These are phyloP conservation scores for Nannizzia gypsea DNA, from an alignment of 2,329 filamentous ascomycete species.

Conservation along the genomic window DNA sequence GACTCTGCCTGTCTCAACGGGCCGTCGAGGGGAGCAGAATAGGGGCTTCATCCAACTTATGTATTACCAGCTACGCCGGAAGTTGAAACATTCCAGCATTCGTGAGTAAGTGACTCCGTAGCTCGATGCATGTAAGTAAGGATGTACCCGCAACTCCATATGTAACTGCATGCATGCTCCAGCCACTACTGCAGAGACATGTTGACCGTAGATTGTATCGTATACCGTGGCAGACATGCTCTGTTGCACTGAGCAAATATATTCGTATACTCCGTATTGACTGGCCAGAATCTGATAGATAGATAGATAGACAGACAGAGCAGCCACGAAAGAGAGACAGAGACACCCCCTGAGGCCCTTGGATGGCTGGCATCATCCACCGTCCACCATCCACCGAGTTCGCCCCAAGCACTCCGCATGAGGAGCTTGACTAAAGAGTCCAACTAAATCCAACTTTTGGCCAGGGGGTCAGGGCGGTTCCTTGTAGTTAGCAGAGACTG, in stretches of 20 bases:
- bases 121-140: background rate
- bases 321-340: background rate
- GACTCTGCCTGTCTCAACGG: background rate
- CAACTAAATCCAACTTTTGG: background rate
- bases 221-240: background rate
- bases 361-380: background rate
- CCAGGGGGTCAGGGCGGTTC: background rate
- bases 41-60: background rate
- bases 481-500: background rate
- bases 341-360: background rate
- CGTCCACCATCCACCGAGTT: no score
- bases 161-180: background rate
- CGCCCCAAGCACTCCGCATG: no score
- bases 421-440: no score
- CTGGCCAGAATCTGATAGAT: background rate
- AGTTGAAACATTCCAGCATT: background rate
- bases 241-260: background rate
- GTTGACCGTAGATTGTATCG: background rate
- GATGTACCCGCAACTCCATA: background rate
- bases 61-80: background rate
- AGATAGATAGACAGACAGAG: background rate
- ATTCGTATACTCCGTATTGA: no score
- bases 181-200: background rate
- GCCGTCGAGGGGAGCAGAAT: background rate
- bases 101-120: no score